Evolutionary conservation across 1,284 basidiomycete genomes (phyloP), one percentile per base, ranked within the genome.

Genomic region (Ceratobasidium sp.): DNA sequence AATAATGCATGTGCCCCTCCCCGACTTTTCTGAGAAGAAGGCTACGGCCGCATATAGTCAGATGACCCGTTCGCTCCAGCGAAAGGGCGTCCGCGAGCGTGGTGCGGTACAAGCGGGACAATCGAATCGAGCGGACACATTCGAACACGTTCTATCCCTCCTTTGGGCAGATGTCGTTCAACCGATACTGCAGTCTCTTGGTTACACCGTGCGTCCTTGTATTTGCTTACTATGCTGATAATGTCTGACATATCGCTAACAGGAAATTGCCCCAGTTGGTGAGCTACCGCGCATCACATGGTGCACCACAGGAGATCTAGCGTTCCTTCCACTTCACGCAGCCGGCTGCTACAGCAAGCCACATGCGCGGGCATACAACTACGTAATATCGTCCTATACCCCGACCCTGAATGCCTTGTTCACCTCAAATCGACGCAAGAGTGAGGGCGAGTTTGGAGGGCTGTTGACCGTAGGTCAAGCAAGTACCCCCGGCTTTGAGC

Each of bases 311-410:
- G 59, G 59, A 19, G 22, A 36, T 9, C 9, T 62, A 11, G 8
- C 41, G 2, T 27, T 62, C 29, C 41, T 62, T n/a, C 59, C 59
- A 11, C 41, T 62, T 9, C 59, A 62, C 41, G 59, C 59, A 8
- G 59, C 59, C 27, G 59, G 59, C 4, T 45, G 44, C 5, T 62
- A 62, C n/a, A 24, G 31, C 24, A 29, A 41, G 15, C 45, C 62
- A n/a, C 44, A 29, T 7, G 29, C 62, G 17, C 41, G 62, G 15
- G 62, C 24, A n/a, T 64, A 14, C 22, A 45, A 64, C 36, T 64
- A 47, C 15, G 62, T 64, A 31, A 41, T 64, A 1, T 64, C 62
- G 19, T 64, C 62, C 24, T 64, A 64, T 27, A 50, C 62, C 19
- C 62, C 62, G 14, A 48, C 62, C 8, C 14, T 64, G 22, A 48